Evolutionary conservation across 179 eudicot genomes (phyloP), one percentile per base, ranked within the genome.

Genomic region (Gypsophila paniculata): DNA sequence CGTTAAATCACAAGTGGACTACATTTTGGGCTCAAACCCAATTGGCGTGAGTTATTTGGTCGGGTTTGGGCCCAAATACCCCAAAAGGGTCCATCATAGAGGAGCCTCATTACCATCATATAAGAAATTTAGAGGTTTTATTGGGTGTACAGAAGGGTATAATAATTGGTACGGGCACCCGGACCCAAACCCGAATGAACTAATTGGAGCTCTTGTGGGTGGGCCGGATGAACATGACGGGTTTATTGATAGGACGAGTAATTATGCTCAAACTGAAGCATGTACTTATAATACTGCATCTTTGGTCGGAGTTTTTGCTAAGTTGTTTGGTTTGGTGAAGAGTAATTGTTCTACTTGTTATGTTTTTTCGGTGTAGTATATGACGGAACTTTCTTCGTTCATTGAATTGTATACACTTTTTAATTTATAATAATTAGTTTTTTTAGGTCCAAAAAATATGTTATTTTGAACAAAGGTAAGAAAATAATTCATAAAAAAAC

Each of bases 281-380:
- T 88, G 93, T 69, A 91, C 93, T 0, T 89, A 89, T 73, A 91
- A 91, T 68, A 85, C 86, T 0, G 96, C 93, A 0, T 91, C 97
- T 2, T 72, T 91, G 69, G 89, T 90, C 9, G 97, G 96, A 36
- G 76, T 91, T 76, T 86, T 91, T 69, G 97, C 97, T 0, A 86
- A 81, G 76, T 81, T 91, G n/a, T n/a, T n/a, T n/a, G n/a, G n/a
- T n/a, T n/a, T n/a, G n/a, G n/a, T n/a, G n/a, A n/a, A n/a, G n/a
- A n/a, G n/a, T n/a, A n/a, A n/a, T n/a, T n/a, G n/a, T n/a, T n/a
- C n/a, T n/a, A n/a, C n/a, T n/a, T n/a, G n/a, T n/a, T n/a, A n/a
- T n/a, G n/a, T n/a, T n/a, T n/a, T n/a, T n/a, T n/a, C n/a, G n/a
- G n/a, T n/a, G n/a, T n/a, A n/a, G n/a, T n/a, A n/a, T n/a, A n/a